Percentiles rank a stretch among this genome's conserved stretches.
Evolutionary conservation across 2,329 filamentous ascomycete species (phyloP).

Genomic region (Nothopassalora personata): DNA sequence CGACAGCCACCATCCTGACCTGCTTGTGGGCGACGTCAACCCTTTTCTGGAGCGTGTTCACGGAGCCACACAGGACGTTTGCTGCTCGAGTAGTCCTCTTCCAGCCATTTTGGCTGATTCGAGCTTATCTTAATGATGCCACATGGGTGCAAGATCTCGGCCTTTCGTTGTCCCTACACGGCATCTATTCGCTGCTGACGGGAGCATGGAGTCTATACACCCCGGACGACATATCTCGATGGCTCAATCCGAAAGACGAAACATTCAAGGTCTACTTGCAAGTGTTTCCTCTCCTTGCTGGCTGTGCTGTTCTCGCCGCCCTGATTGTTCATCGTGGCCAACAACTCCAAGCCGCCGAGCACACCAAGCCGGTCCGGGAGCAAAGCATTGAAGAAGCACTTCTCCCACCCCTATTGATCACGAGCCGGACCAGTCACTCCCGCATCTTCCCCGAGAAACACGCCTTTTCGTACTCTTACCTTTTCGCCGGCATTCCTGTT

Average conservation of each 20-base stretch:
- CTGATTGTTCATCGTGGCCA: conserved; percentile 26
- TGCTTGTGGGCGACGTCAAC: conserved; percentile 25
- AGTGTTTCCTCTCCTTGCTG: conserved; percentile 25
- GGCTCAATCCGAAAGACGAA: conserved; percentile 15
- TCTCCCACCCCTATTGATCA: conserved; percentile 53
- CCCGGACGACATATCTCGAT: conserved; percentile 3
- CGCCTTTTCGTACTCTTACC: conserved; percentile 65
- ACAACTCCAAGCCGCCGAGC: conserved; percentile 17
- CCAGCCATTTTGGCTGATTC: conserved; percentile 28
- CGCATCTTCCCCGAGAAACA: conserved; percentile 64
- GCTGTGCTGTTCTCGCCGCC: conserved; percentile 28
- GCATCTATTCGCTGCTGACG: conserved; percentile 21
- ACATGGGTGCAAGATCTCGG: conserved; percentile 27
- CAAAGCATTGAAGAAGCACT: conserved; percentile 30
- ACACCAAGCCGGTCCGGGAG: conserved; percentile 9
- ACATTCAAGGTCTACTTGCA: conserved; percentile 23
- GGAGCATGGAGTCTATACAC: conserved; percentile 22
- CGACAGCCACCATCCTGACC: conserved; percentile 16
- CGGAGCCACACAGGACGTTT: conserved; percentile 27
- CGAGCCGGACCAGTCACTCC: conserved; percentile 60
- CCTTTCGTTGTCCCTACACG: conserved; percentile 22
- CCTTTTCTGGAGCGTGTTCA: conserved; percentile 31
- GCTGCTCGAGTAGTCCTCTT: conserved; percentile 27
- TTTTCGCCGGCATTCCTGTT: conserved; percentile 63
- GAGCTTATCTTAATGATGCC: conserved; percentile 18